Base-by-base conservation (phyloP, 768 basidiomycete species). In the Amyloporia xantha region DNA sequence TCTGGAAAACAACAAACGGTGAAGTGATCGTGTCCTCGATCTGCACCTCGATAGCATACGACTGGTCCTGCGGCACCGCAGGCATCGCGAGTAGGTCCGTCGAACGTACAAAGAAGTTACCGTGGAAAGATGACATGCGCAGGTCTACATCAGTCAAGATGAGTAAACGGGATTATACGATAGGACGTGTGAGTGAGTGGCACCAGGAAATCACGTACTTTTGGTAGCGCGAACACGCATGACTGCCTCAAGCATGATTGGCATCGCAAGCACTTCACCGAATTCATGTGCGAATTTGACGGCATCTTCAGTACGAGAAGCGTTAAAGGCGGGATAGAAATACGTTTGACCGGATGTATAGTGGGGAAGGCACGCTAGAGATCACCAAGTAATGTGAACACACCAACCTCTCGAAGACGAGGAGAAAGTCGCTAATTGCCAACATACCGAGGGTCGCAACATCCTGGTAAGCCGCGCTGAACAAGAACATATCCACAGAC, bases 401-500 rank as follows among this genome's bases (percentile, higher is more conserved):
- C 26, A 26, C 12, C 3, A 12, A 9, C 28, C 41, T 10, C 11
- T 7, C 23, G 11, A 20, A 20, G n/a, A 42, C 19, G 23, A 26
- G 47, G 24, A 19, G 40, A n/a, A n/a, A n/a, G n/a, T n/a, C n/a
- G n/a, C n/a, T n/a, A n/a, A n/a, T n/a, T 30, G 48, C 5, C 49
- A 5, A 47, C 76, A 41, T 62, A 91, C 92, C 86, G 15, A 99
- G 76, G 51, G 84, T 92, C 1, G 96, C 92, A 38, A 98, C 91
- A 68, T 98, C 96, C 57, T 94, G 93, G 63, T 98, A 99, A 17
- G 76, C 74, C 6, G 91, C 76, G 56, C 90, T 90, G 73, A 97
- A 98, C 50, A 99, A 74, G 84, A 98, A 98, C 95, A 99, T 97
- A 65, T 98, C 95, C 50, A 98, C 95, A 0, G 93, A 91, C 39